Evolutionary conservation across 495 filamentous ascomycete genomes (phyloP).

Genomic region (Penicillium alfredii): DNA sequence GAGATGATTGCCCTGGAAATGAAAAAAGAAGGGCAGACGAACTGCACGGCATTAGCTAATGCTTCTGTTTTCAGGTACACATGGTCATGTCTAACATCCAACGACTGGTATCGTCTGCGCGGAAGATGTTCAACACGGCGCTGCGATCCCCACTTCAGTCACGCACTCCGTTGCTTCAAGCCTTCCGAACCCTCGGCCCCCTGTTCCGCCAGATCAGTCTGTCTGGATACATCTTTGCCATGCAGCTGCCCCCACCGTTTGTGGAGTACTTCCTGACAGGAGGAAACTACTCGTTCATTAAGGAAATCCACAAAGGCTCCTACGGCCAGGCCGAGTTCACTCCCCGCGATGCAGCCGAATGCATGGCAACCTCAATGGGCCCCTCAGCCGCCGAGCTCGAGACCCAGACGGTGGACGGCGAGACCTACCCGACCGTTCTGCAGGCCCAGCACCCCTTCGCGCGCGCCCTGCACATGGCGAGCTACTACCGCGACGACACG

Average conservation of each 20-base stretch:
- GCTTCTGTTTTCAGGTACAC: slow-evolving; percentile 19
- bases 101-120: slow-evolving; percentile 31
- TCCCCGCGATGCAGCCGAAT: slow-evolving; percentile 28
- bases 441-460: slow-evolving; percentile 21
- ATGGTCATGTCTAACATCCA: slow-evolving; percentile 27
- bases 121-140: slow-evolving; percentile 44
- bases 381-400: slow-evolving; percentile 31
- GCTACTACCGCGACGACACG: slow-evolving; percentile 46
- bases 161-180: slow-evolving; percentile 34
- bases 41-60: slow-evolving; percentile 1
- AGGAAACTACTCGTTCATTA: slow-evolving; percentile 41
- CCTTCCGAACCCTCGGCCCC: slow-evolving; percentile 32
- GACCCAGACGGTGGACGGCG: slow-evolving; percentile 26
- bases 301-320: slow-evolving; percentile 25
- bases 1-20: no score
- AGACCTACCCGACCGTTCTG: slow-evolving; percentile 29
- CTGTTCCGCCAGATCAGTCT: slow-evolving; percentile 33
- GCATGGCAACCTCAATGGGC: slow-evolving; percentile 40
- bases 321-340: slow-evolving; percentile 24
- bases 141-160: slow-evolving; percentile 34
- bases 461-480: slow-evolving; percentile 39
- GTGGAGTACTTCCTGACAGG: slow-evolving; percentile 33
- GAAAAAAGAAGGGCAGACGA: no score
- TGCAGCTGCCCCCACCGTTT: slow-evolving; percentile 39
- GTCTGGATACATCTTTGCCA: slow-evolving; percentile 47